phyloP scores from a whole-genome alignment of 2,329 filamentous ascomycete species.

The Aspergillus tubingensis region DNA sequence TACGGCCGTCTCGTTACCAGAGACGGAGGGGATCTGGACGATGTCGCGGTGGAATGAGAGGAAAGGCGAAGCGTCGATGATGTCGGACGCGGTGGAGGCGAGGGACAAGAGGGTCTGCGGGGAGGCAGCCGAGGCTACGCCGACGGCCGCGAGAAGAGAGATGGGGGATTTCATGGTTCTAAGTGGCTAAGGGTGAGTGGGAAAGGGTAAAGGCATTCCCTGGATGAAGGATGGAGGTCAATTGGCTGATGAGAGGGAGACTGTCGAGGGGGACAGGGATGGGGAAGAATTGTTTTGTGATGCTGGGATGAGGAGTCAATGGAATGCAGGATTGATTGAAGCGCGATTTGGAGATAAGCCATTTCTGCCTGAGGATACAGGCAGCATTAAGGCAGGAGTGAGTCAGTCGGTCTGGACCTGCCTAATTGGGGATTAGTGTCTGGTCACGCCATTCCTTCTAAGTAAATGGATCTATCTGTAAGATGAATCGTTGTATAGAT shows the following conservation, averaged over 20 bases:
- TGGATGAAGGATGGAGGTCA: background rate
- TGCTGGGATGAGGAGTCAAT: background rate
- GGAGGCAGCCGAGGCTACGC: constrained; percentile 25
- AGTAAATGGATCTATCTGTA: too few relatives aligned
- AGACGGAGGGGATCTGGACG: constrained; percentile 72
- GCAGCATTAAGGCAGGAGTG: background rate
- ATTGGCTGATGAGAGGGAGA: background rate
- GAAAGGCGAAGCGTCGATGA: constrained; percentile 53
- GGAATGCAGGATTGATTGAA: too few relatives aligned
- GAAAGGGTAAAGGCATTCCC: background rate
- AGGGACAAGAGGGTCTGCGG: constrained; percentile 19
- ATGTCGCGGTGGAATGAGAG: constrained; percentile 74
- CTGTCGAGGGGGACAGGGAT: background rate
- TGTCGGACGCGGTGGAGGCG: constrained; percentile 22
- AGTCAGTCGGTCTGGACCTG: background rate
- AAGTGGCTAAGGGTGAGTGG: background rate
- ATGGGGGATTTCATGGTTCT: constrained; percentile 14
- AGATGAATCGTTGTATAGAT: background rate
- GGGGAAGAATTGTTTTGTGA: background rate
- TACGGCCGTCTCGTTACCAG: constrained; percentile 67
- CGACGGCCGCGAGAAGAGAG: constrained; percentile 22
- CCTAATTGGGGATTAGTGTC: background rate
- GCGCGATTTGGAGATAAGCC: background rate
- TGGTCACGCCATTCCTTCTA: background rate
- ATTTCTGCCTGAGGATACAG: background rate